Evolutionary conservation across 805 yeast genomes (phyloP), one percentile per base, ranked within the genome.

Genomic region (Pichia ethanolica): DNA sequence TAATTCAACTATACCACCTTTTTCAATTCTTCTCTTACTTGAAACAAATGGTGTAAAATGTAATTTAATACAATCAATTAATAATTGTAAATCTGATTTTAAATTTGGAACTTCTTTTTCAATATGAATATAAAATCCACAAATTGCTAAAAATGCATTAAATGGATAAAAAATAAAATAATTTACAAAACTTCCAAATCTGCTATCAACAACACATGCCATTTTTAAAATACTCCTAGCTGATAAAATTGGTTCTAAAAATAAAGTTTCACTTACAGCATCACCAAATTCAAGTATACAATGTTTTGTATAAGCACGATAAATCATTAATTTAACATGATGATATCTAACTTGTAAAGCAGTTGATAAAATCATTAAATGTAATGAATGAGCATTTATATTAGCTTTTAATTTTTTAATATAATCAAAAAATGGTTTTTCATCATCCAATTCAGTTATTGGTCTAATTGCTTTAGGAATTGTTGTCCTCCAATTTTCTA

Each of bases 161-260:
- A 68, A 61, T 14, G 69, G 65, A 46, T 59, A 66, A 50, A 59
- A 65, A 4, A 58, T 40, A 34, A 56, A 53, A 42, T 59, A 60
- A 33, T 54, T 54, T 5, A 58, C 52, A 45, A 53, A 60, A 33
- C 53, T 50, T 0, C 50, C 30, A 14, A 54, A 48, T 7, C 45
- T 44, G 5, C 20, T 13, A 45, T 59, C 58, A 20, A 58, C 48
- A 11, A 45, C 28, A 40, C 48, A 38, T 1, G 61, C 46, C 40
- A 65, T 34, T n/a, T 39, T 45, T 28, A 65, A 42, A 8, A 66
- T 56, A 1, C 53, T 42, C 41, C 70, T 51, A 6, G 68, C 63
- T 12, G 69, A 60, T 27, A 52, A 50, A 25, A 63, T 35, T 10
- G 63, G 58, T 9, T 56, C 43, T 10, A 40, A 37, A 11, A 54